Evolutionary conservation across 1,284 basidiomycete species (phyloP).

Genomic region (Sparassis latifolia): DNA sequence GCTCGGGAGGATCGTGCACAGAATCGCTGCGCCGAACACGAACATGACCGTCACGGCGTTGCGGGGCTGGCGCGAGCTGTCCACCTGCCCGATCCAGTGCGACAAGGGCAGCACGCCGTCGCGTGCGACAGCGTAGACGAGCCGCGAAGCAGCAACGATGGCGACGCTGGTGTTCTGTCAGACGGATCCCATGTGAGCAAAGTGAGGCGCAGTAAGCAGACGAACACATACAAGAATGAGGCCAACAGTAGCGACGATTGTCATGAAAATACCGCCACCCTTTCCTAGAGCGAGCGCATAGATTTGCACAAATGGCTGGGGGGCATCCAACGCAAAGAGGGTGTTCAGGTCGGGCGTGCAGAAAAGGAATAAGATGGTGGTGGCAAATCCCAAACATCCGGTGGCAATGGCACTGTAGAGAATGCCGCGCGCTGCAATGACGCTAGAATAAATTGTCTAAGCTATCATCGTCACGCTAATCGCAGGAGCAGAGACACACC

Average conservation of each 20-base stretch:
- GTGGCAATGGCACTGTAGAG: slow-evolving; percentile 69
- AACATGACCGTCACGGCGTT: slow-evolving; percentile 82
- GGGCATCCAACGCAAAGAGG: slow-evolving; percentile 67
- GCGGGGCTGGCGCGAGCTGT: slow-evolving; percentile 61
- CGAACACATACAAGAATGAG: slow-evolving; percentile 58
- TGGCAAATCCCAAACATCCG: slow-evolving; percentile 66
- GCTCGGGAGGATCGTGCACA: slow-evolving; percentile 82
- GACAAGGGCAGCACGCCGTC: slow-evolving; percentile 83
- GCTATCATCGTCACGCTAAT: background rate
- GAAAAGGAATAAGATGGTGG: slow-evolving; percentile 78
- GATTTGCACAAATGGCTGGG: slow-evolving; percentile 83
- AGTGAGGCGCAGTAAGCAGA: background rate
- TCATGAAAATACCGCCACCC: slow-evolving; percentile 78
- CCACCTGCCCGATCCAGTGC: slow-evolving; percentile 71
- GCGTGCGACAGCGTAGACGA: slow-evolving; percentile 82
- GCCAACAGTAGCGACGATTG: slow-evolving; percentile 69
- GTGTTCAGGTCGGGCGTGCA: slow-evolving; percentile 75
- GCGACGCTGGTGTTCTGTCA: slow-evolving; percentile 74
- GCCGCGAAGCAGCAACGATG: slow-evolving; percentile 77
- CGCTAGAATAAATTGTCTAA: slow-evolving; percentile 30
- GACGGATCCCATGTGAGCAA: background rate
- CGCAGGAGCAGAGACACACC: slow-evolving; percentile 29
- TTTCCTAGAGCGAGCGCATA: slow-evolving; percentile 78
- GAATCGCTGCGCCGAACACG: slow-evolving; percentile 60
- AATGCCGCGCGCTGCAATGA: slow-evolving; percentile 76